phyloP scores from a whole-genome alignment of 2,329 filamentous ascomycete genomes.

The Trichoderma koningiopsis region DNA sequence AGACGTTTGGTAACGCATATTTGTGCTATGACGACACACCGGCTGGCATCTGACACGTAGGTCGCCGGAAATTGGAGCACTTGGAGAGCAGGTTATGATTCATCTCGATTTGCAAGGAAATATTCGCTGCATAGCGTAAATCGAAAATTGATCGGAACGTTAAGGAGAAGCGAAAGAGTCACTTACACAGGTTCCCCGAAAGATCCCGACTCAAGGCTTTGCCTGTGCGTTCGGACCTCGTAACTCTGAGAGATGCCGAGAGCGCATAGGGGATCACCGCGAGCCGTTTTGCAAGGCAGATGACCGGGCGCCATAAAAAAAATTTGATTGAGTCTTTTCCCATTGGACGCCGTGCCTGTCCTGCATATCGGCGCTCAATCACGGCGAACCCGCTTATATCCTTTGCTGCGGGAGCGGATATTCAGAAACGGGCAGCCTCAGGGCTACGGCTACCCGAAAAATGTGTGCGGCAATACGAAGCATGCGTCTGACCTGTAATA shows the following conservation, averaged over 20 bases:
- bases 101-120: background rate
- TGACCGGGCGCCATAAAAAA: conserved; percentile 6
- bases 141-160: conserved; percentile 15
- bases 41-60: background rate
- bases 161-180: background rate
- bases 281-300: background rate
- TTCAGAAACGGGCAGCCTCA: background rate
- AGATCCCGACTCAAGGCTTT: conserved; percentile 8
- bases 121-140: background rate
- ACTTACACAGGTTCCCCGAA: background rate
- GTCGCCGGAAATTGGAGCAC: background rate
- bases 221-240: conserved; percentile 7
- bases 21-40: background rate
- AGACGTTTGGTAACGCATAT: background rate
- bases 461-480: background rate
- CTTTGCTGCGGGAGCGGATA: conserved; percentile 8
- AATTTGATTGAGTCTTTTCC: background rate
- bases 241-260: conserved; percentile 1
- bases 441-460: conserved; percentile 4
- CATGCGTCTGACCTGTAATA: conserved; percentile 8
- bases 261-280: background rate
- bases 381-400: conserved; percentile 14
- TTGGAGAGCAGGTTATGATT: conserved; percentile 19
- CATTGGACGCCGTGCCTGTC: conserved; percentile 11
- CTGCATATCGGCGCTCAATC: conserved; percentile 7